These are phyloP conservation scores for Collybia nuda DNA, from an alignment of 768 basidiomycete species.

Conservation along the genomic window DNA sequence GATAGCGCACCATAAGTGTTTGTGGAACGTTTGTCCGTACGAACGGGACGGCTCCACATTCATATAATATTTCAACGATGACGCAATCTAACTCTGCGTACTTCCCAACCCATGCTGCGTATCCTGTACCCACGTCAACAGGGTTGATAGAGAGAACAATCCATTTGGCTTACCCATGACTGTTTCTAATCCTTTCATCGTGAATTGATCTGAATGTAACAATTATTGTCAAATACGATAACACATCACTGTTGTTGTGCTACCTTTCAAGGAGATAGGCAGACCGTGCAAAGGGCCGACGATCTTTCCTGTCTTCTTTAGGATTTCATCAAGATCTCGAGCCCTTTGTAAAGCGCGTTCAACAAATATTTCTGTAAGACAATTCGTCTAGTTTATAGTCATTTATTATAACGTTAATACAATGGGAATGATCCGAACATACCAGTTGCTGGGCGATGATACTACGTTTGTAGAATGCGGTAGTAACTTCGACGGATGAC, in stretches of 20 bases:
- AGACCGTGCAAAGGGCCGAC: conserved; percentile 53
- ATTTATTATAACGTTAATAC: background rate
- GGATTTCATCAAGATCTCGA: conserved; percentile 45
- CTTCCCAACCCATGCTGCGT: conserved; percentile 53
- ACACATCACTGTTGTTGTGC: background rate
- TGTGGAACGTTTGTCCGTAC: conserved; percentile 58
- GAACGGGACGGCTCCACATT: conserved; percentile 59
- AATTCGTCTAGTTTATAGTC: conserved; percentile 36
- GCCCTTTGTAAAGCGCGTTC: conserved; percentile 50
- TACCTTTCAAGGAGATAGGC: conserved; percentile 42
- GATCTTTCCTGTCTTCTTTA: conserved; percentile 42
- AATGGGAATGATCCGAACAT: conserved; percentile 10
- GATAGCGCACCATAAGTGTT: conserved; percentile 43
- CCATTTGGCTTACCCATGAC: conserved; percentile 18
- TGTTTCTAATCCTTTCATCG: conserved; percentile 62
- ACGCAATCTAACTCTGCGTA: conserved; percentile 46
- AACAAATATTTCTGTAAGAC: conserved; percentile 59
- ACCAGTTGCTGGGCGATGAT: conserved; percentile 69
- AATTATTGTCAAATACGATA: conserved; percentile 4
- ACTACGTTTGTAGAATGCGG: conserved; percentile 66
- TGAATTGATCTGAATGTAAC: conserved; percentile 45
- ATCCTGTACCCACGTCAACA: conserved; percentile 31
- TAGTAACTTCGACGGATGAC: conserved; percentile 58
- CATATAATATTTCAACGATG: conserved; percentile 50
- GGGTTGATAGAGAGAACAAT: background rate